Percentiles rank a stretch among this genome's conserved stretches.
Evolutionary conservation across 257 asterid species (phyloP).

Genomic region (Galeopsis tetrahit): DNA sequence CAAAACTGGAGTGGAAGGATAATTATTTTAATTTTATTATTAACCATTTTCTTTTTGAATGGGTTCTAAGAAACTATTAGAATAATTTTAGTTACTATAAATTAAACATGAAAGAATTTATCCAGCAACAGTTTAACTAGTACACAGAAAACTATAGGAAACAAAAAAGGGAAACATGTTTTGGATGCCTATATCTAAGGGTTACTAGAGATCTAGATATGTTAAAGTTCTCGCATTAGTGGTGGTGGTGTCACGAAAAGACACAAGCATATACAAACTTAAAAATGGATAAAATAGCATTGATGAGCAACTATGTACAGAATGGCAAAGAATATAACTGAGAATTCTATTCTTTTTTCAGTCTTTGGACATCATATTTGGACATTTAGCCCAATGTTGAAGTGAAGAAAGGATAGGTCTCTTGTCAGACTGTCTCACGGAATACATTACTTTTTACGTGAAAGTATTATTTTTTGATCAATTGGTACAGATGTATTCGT

Average conservation of each 20-base stretch:
- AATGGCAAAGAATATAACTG: background rate
- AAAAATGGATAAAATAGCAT: conserved; percentile 9
- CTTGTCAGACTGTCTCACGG: background rate
- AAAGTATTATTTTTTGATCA: no score
- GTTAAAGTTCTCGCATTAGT: background rate
- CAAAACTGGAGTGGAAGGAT: conserved; percentile 9
- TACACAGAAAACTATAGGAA: background rate
- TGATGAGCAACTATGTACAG: background rate
- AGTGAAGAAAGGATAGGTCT: background rate
- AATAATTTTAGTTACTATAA: background rate
- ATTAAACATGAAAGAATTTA: background rate
- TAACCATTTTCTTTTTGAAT: background rate
- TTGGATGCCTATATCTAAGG: background rate
- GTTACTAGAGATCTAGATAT: no score
- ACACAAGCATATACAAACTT: conserved; percentile 15
- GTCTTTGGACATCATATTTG: background rate
- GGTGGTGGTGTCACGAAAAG: background rate
- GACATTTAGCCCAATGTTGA: background rate
- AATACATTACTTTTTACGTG: no score
- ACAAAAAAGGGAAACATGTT: background rate
- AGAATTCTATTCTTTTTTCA: background rate
- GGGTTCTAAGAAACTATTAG: background rate
- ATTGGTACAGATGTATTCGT: no score
- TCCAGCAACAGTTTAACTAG: background rate
- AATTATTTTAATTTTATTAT: background rate